Percentiles rank a stretch among this genome's conserved stretches.
These are phyloP conservation scores for Botryotinia calthae DNA, from an alignment of 2,329 filamentous ascomycete species.

Conservation along the genomic window DNA sequence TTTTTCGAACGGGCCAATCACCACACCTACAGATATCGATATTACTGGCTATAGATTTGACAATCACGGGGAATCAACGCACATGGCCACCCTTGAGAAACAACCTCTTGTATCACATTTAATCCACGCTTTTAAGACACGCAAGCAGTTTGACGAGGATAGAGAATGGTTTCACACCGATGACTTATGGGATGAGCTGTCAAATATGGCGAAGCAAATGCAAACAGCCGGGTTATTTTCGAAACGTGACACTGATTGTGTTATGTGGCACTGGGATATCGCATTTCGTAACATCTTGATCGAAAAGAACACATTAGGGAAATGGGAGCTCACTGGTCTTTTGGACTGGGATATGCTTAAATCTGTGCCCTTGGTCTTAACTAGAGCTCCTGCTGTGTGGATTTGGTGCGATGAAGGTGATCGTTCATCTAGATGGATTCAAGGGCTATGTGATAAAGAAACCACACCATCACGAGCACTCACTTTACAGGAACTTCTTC, in stretches of 20 bases:
- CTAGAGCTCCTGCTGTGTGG: slow-evolving; percentile 23
- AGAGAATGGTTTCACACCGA: not conserved
- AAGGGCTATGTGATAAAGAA: slow-evolving; percentile 18
- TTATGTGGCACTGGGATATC: slow-evolving; percentile 31
- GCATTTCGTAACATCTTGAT: slow-evolving; percentile 22
- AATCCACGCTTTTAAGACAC: not conserved
- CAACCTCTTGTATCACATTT: slow-evolving; percentile 16
- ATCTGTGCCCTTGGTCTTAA: slow-evolving; percentile 24
- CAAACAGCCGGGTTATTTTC: slow-evolving; percentile 21
- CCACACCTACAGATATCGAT: not conserved
- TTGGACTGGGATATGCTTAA: slow-evolving; percentile 28
- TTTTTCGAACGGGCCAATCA: not conserved
- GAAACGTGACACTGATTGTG: slow-evolving; percentile 7
- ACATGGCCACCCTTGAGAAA: not conserved
- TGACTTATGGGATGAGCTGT: not conserved
- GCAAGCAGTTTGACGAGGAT: not conserved
- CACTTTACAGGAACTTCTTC: slow-evolving; percentile 24
- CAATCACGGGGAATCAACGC: not conserved
- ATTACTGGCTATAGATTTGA: slow-evolving; percentile 2
- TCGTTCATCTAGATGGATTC: not conserved
- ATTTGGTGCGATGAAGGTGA: slow-evolving; percentile 25
- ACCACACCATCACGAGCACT: not conserved
- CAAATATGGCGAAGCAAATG: slow-evolving; percentile 24
- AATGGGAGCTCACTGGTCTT: slow-evolving; percentile 23
- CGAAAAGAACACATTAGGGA: not conserved